These are phyloP conservation scores for Cenchrus purpureus DNA, from an alignment of 176 grass and related monocot genomes.

Conservation along the genomic window DNA sequence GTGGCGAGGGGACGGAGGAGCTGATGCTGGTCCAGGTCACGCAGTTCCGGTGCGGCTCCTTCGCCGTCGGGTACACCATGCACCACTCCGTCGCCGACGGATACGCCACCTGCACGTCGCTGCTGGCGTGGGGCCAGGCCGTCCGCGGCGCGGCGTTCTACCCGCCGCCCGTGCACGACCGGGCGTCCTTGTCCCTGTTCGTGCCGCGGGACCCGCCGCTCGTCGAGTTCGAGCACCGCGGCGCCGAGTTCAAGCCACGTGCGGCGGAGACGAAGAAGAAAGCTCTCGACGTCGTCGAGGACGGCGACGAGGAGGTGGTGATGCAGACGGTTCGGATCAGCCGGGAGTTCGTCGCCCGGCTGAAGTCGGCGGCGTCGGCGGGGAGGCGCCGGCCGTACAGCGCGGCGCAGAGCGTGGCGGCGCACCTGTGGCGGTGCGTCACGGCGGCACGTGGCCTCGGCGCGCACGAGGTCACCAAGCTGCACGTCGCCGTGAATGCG, in stretches of 20 bases:
- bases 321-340: constrained; percentile 1
- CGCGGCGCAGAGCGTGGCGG: constrained; percentile 1
- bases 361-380: background rate
- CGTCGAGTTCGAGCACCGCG: constrained; percentile 17
- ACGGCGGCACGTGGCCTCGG: background rate
- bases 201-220: no score
- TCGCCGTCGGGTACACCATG: no score
- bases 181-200: no score
- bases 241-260: constrained; percentile 5
- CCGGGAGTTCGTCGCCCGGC: background rate
- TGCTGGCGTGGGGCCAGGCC: no score
- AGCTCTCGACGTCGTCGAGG: background rate
- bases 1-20: no score
- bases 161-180: no score
- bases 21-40: no score
- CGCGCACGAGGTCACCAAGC: background rate
- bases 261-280: no score
- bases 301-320: background rate
- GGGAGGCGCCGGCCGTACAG: background rate
- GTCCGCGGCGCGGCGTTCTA: no score
- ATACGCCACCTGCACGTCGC: no score
- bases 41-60: no score
- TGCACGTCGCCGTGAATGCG: constrained; percentile 14
- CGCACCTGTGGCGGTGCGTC: constrained; percentile 24
- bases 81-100: no score